Conservation (phyloP, 1,139 yeast species). For the Taphrina communis region DNA sequence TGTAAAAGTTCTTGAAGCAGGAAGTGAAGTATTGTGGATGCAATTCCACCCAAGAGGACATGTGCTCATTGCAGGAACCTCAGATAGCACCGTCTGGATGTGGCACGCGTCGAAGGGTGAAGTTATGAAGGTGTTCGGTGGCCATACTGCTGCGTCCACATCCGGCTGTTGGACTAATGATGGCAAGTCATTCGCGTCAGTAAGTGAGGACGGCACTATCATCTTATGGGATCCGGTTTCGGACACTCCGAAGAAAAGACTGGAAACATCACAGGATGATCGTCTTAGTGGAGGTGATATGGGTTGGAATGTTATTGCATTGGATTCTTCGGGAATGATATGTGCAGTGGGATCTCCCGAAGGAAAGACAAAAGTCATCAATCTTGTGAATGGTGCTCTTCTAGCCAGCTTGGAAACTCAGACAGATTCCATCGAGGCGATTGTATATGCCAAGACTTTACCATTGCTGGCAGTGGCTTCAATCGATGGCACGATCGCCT, state of each 20-base stretch:
- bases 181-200: constrained; percentile 60
- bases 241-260: constrained; percentile 50
- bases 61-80: constrained; percentile 90
- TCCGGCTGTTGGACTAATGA: constrained; percentile 53
- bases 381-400: constrained; percentile 72
- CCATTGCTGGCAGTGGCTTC: constrained; percentile 89
- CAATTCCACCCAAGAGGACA: constrained; percentile 72
- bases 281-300: constrained; percentile 86
- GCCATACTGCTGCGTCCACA: constrained; percentile 63
- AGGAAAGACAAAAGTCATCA: constrained; percentile 78
- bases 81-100: constrained; percentile 94
- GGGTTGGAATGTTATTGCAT: constrained; percentile 49
- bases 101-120: constrained; percentile 64
- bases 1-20: constrained; percentile 77
- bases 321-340: constrained; percentile 49
- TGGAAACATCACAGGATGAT: constrained; percentile 48
- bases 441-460: constrained; percentile 57
- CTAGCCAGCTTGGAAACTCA: constrained; percentile 61
- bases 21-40: constrained; percentile 83
- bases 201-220: constrained; percentile 86
- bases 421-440: constrained; percentile 43
- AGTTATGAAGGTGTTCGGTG: constrained; percentile 69
- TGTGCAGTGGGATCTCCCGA: constrained; percentile 81
- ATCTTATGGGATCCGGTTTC: constrained; percentile 91
- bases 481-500: constrained; percentile 81